Conservation (phyloP, 768 basidiomycete species). For the Lactifluus subvellereus region DNA sequence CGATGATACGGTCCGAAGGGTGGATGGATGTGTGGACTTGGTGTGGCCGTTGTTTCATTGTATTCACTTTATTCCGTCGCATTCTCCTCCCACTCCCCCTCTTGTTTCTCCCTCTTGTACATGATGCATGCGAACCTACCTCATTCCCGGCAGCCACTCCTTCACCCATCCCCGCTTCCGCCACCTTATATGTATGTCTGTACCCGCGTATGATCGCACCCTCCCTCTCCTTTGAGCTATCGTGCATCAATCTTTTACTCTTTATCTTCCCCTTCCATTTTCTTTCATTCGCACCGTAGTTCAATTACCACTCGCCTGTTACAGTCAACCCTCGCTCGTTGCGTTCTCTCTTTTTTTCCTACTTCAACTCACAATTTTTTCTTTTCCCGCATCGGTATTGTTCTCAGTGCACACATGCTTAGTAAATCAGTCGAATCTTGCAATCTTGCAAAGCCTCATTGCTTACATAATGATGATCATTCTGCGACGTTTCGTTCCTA, state of each 20-base stretch:
- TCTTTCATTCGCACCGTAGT: not conserved
- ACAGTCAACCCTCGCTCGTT: not conserved
- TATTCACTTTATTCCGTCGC: not conserved
- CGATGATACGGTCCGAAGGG: not conserved
- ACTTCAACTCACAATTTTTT: slow-evolving; percentile 13
- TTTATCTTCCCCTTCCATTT: not conserved
- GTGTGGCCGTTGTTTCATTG: too few species aligned
- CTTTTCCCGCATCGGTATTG: slow-evolving; percentile 11
- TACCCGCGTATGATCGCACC: slow-evolving; percentile 4
- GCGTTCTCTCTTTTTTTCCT: not conserved
- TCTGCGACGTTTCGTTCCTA: not conserved
- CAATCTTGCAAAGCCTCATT: not conserved
- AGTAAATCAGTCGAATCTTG: slow-evolving; percentile 1
- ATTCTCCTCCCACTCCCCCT: not conserved
- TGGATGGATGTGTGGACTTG: not conserved
- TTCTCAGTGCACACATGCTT: slow-evolving; percentile 16
- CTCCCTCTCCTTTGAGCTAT: not conserved
- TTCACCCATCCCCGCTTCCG: not conserved
- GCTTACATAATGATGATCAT: not conserved
- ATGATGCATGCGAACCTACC: not conserved
- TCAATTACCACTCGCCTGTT: not conserved
- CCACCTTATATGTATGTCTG: slow-evolving; percentile 16
- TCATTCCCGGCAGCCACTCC: not conserved
- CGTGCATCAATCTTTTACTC: slow-evolving; percentile 7
- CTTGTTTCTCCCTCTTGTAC: not conserved